Evolutionary conservation across 2,329 filamentous ascomycete genomes (phyloP).

Genomic region (Xylariaceae sp.): DNA sequence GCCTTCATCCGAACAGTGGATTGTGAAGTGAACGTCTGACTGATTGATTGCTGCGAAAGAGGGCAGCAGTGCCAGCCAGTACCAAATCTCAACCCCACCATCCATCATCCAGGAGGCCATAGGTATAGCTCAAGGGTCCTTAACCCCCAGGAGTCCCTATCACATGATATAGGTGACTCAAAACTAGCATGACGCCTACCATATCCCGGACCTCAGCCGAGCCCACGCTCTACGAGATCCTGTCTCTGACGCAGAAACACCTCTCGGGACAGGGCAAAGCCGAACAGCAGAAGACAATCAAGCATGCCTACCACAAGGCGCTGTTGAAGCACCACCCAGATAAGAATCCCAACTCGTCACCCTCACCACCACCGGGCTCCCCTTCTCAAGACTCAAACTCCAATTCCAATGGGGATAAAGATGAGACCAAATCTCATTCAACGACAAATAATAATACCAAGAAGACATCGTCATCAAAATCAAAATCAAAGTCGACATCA

Average conservation of each 20-base stretch:
- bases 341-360: slow-evolving; percentile 45
- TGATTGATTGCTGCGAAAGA: too few relatives aligned
- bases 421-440: slow-evolving; percentile 9
- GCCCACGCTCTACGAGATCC: slow-evolving; percentile 58
- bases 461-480: slow-evolving; percentile 13
- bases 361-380: too few relatives aligned
- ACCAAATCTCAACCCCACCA: too few relatives aligned
- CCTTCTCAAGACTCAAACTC: slow-evolving; percentile 7
- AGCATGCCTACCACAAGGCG: slow-evolving; percentile 61
- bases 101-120: too few relatives aligned
- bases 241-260: slow-evolving; percentile 49
- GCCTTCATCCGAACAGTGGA: neutral
- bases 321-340: slow-evolving; percentile 65
- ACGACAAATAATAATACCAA: slow-evolving; percentile 3
- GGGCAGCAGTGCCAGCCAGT: too few relatives aligned
- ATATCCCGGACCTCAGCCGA: slow-evolving; percentile 27
- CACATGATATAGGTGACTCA: too few relatives aligned
- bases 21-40: too few relatives aligned
- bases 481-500: slow-evolving; percentile 10
- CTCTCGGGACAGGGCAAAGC: slow-evolving; percentile 42
- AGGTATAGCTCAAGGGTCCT: too few relatives aligned
- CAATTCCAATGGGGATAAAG: slow-evolving; percentile 9
- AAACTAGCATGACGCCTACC: slow-evolving; percentile 25
- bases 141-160: too few relatives aligned
- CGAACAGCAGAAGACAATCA: slow-evolving; percentile 44